Percentiles rank a stretch among this genome's conserved stretches.
These are phyloP conservation scores for Quaeritorhiza haematococci DNA, from an alignment of 371 early-diverging fungal genomes.

Conservation along the genomic window DNA sequence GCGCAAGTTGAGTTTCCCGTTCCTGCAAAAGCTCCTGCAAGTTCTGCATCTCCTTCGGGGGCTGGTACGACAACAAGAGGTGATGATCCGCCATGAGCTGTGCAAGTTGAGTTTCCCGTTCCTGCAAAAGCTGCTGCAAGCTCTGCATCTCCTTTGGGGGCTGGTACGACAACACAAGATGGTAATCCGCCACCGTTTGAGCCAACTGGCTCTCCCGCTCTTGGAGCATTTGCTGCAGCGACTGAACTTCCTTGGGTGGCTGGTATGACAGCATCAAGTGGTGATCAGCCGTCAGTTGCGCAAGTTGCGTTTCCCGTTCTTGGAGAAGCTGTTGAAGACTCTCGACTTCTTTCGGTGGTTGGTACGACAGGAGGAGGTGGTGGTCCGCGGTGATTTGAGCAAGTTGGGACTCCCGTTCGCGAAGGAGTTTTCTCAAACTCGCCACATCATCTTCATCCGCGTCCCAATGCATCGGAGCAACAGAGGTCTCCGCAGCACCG, in stretches of 20 bases:
- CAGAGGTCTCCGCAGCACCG: too few species aligned
- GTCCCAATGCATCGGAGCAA: too few species aligned
- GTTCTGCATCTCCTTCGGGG: not conserved
- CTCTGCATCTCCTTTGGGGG: too few species aligned
- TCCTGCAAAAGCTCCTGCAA: not conserved
- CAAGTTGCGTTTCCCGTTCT: not conserved
- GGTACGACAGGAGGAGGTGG: constrained; percentile 15
- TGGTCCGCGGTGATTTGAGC: constrained; percentile 11
- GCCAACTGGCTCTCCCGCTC: not conserved
- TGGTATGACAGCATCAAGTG: not conserved
- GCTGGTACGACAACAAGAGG: constrained; percentile 8
- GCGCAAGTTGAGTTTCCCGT: not conserved
- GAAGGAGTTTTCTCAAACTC: not conserved
- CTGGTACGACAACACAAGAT: constrained; percentile 4
- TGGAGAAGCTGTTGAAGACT: not conserved
- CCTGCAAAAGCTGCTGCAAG: not conserved
- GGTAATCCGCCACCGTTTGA: constrained; percentile 3
- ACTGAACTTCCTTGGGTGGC: too few species aligned
- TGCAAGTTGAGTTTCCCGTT: not conserved
- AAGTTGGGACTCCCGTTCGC: not conserved
- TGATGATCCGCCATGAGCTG: constrained; percentile 11
- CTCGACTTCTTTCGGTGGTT: too few species aligned
- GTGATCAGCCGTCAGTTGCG: constrained; percentile 1
- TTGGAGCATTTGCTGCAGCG: not conserved
- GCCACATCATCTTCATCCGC: too few species aligned